A percentile compares a stretch with the other conserved stretches of the same genome.
These are phyloP conservation scores for Staphylotrichum longicolle DNA, from an alignment of 495 filamentous ascomycete genomes.

Conservation along the genomic window DNA sequence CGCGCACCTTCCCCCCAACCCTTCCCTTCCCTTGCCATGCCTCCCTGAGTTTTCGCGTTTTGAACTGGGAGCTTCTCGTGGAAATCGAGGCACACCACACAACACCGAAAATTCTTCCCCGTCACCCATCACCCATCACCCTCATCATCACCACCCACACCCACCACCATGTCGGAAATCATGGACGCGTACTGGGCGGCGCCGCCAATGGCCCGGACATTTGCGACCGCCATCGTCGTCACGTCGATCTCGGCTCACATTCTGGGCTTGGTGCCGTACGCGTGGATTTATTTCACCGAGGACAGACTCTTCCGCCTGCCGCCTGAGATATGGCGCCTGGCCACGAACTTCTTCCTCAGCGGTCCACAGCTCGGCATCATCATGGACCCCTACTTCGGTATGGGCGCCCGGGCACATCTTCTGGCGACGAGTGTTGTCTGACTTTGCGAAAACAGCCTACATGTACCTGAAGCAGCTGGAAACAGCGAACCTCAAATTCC, in stretches of 20 bases:
- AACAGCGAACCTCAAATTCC: slow-evolving; percentile 40
- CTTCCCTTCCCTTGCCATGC: slow-evolving; percentile 16
- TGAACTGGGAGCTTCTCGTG: slow-evolving; percentile 25
- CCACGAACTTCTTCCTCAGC: slow-evolving; percentile 72
- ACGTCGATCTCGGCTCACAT: slow-evolving; percentile 58
- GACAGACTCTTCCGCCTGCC: slow-evolving; percentile 58
- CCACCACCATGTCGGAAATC: slow-evolving; percentile 28
- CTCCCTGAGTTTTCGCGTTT: slow-evolving; percentile 24
- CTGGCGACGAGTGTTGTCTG: slow-evolving; percentile 16
- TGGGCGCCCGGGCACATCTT: slow-evolving; percentile 24
- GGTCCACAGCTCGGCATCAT: slow-evolving; percentile 61
- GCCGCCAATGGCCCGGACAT: slow-evolving; percentile 69
- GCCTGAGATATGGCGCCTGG: slow-evolving; percentile 56
- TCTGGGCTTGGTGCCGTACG: slow-evolving; percentile 55
- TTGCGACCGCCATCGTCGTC: slow-evolving; percentile 64
- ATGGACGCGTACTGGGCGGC: slow-evolving; percentile 69
- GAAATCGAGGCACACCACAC: slow-evolving; percentile 18
- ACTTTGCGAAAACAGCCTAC: slow-evolving; percentile 33
- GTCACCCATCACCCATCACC: not conserved
- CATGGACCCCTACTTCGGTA: slow-evolving; percentile 82
- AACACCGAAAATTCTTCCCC: slow-evolving; percentile 17
- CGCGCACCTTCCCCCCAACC: slow-evolving; percentile 15
- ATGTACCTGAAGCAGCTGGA: slow-evolving; percentile 48
- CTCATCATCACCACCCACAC: not conserved
- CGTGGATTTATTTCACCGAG: slow-evolving; percentile 57